Evolutionary conservation across 192 early-diverging fungal genomes (phyloP), one percentile per base, ranked within the genome.

Genomic region (Coemansia sp.): DNA sequence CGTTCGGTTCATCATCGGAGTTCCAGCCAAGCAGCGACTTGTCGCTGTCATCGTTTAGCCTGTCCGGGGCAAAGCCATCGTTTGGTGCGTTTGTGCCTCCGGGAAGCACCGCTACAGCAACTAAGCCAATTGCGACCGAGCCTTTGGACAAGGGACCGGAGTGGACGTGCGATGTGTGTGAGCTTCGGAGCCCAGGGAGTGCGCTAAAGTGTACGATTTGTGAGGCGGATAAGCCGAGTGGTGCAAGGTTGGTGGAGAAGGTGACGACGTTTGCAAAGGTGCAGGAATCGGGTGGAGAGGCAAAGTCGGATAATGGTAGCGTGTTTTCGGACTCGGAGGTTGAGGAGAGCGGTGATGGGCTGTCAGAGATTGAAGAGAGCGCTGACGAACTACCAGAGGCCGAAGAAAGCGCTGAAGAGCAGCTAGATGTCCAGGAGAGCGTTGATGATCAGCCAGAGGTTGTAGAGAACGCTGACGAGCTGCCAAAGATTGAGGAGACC

Each of bases 141-240:
- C 22, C 62, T n/a, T 12, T 28, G 14, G 53, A 23, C 28, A 17
- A 17, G 4, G 64, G 5, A 1, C 49, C 19, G n/a, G 49, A 68
- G 14, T 81, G 78, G 78, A 56, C 25, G 6, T 81, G 72, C 47
- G 60, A 66, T 8, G 36, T 58, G 20, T 81, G 78, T 57, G 60
- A 58, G 50, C 52, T 80, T 34, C 62, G 31, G 20, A 80, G 50
- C 46, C 57, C 64, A 0, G 12, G 25, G 17, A 10, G 7, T 5
- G 64, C 67, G 12, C 34, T 19, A 5, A 50, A 54, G 25, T 81
- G 78, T 37, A 48, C 25, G 3, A 56, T 74, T 0, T 81, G 78
- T 28, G 78, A 81, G 14, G 51, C 59, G 2, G 37, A 59, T 4
- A 74, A 64, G 25, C 57, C 78, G 6, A 22, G 22, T 31, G 26